These are phyloP conservation scores for Talaromyces sp. DNA, from an alignment of 2,329 filamentous ascomycete genomes.

Conservation along the genomic window DNA sequence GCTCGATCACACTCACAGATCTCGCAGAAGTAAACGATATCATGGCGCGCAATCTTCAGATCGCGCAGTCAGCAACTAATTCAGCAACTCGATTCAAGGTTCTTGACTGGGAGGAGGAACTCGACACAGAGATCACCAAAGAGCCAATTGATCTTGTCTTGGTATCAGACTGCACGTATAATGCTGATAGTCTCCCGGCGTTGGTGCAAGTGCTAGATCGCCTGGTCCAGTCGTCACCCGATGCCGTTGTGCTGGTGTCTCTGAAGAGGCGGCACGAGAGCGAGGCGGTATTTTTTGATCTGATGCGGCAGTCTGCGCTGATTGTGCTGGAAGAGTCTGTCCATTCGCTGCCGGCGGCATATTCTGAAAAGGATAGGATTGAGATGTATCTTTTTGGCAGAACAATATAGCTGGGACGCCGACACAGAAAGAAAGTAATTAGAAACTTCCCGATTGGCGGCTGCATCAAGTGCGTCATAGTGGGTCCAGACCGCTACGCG, in stretches of 20 bases:
- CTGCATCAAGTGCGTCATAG: background rate
- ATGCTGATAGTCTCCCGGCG: slow-evolving; percentile 62
- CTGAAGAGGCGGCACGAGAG: slow-evolving; percentile 66
- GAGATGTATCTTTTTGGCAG: slow-evolving; percentile 16
- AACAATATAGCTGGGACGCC: no score
- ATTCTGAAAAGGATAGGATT: slow-evolving; percentile 14
- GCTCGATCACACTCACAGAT: slow-evolving; percentile 61
- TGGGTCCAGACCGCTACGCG: background rate
- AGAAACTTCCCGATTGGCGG: background rate
- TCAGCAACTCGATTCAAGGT: slow-evolving; percentile 48
- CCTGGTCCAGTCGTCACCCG: slow-evolving; percentile 48
- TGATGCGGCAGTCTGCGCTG: slow-evolving; percentile 49
- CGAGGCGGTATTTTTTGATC: slow-evolving; percentile 63
- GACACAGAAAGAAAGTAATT: background rate
- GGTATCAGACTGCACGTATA: slow-evolving; percentile 71
- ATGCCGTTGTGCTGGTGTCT: slow-evolving; percentile 55
- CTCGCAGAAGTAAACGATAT: slow-evolving; percentile 62
- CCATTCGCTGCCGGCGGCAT: slow-evolving; percentile 35
- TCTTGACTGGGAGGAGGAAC: slow-evolving; percentile 61
- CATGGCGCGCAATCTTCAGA: slow-evolving; percentile 53
- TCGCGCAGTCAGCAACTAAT: slow-evolving; percentile 40
- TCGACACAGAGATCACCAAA: slow-evolving; percentile 41
- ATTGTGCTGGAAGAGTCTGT: slow-evolving; percentile 28
- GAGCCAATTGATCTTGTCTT: slow-evolving; percentile 56
- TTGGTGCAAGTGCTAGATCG: slow-evolving; percentile 57